Evolutionary conservation across 768 basidiomycete species (phyloP), one percentile per base, ranked within the genome.

Genomic region (Boletus subparvulus): DNA sequence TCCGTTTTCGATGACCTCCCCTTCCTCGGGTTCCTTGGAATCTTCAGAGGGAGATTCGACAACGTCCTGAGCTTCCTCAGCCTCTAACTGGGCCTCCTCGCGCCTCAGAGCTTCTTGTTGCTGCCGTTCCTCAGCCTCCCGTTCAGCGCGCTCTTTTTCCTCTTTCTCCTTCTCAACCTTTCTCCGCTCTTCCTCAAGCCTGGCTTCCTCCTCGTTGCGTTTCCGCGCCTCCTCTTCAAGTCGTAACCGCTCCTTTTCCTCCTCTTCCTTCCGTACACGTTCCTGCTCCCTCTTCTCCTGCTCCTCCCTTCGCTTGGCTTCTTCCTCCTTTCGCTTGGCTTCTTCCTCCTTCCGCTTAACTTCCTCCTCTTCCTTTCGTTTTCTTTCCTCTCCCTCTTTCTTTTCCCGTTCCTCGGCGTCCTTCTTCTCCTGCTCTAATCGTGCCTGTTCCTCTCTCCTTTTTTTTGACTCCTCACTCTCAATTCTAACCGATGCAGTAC

Each of bases 381-480:
- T 70, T 61, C 70, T 64, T 45, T 79, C 75, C 52, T 73, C 69
- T 39, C 69, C 68, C 36, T 73, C 70, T 53, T 65, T 71, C 67
- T 74, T 74, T 43, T 69, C 67, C 21, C 70, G 74, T 47, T 73
- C 71, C 63, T 74, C 71, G 8, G 66, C 69, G 6, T 77, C 73
- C 64, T 70, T 74, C 65, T 76, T 74, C 50, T 74, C 70, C 52
- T 73, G 65, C 58, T 75, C 71, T 62, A 72, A 64, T 48, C 76
- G 71, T 63, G 80, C 79, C 55, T 77, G 75, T 21, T 77, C 78
- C 54, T 60, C 80, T 12, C 79, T 72, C 69, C 77, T 78, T 62
- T 73, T 72, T 65, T 83, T 83, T 28, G 81, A 79, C 50, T 83
- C 80, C 65, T 78, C 78, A 16, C 75, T 84, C 75, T 92, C 88